Conservation (phyloP, 176 grass and related monocot genomes). For the Aechmea fasciata region DNA sequence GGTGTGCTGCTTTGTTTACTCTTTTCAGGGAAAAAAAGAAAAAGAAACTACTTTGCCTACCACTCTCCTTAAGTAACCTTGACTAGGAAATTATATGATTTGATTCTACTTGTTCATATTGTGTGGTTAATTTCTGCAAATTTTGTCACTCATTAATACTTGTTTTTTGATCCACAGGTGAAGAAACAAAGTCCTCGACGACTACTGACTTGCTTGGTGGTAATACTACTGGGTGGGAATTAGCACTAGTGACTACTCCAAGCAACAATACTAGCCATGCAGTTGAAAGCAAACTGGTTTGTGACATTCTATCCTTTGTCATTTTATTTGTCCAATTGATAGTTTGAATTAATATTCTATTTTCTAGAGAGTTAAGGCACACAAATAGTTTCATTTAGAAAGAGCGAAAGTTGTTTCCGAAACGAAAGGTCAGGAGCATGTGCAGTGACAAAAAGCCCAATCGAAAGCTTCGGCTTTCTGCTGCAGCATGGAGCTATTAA, state of each 20-base stretch:
- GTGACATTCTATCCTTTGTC: conserved; percentile 1
- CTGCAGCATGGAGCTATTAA: too few relatives aligned
- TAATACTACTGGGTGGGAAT: conserved; percentile 71
- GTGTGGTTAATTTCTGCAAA: background rate
- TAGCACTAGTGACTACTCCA: conserved; percentile 63
- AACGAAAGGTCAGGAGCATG: too few relatives aligned
- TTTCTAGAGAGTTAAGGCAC: background rate
- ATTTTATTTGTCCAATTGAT: background rate
- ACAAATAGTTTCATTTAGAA: conserved; percentile 1
- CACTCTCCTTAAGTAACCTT: background rate
- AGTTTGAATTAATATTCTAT: conserved; percentile 1
- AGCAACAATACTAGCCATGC: conserved; percentile 54
- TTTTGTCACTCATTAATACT: background rate
- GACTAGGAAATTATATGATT: background rate
- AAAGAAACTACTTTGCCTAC: background rate
- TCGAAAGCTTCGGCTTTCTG: too few relatives aligned
- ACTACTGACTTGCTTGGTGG: conserved; percentile 52
- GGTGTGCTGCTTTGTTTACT: background rate
- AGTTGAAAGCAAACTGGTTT: conserved; percentile 65
- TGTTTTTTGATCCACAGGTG: conserved; percentile 35
- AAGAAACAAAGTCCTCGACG: conserved; percentile 35
- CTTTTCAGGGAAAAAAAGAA: background rate
- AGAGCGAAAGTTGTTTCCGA: background rate
- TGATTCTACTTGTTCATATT: background rate
- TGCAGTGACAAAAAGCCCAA: too few relatives aligned